Evolutionary conservation across 2,329 filamentous ascomycete genomes (phyloP), one percentile per base, ranked within the genome.

Genomic region (Pyrenophora tritici-repentis): DNA sequence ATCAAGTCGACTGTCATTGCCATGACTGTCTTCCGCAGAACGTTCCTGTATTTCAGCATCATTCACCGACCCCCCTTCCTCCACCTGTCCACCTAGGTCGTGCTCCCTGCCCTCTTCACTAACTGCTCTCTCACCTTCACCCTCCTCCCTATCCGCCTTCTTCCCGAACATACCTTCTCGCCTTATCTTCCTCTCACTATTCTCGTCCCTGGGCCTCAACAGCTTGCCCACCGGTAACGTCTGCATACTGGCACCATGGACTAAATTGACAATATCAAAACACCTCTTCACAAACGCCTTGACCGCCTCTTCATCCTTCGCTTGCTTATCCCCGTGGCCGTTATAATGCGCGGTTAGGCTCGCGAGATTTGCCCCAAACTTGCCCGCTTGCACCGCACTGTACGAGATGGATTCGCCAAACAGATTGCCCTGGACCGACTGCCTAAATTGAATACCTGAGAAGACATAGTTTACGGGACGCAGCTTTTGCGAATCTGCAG

Each of bases 371-470:
- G 62, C 57, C 8, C 60, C 65, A n/a, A 72, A 6, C 32, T 67
- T 68, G 16, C 69, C 67, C 6, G 59, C 63, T 35, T 71, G 67
- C n/a, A 55, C 38, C 2, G 62, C 64, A 34, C 40, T 64, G 50
- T 62, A 65, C 4, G 53, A 49, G 8, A 63, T 42, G 4, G 17
- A 13, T 18, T 47, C 50, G 6, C 50, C 53, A 4, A 58, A 35
- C 9, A 66, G 46, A 4, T 42, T 38, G 1, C 62, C 63, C 3
- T 24, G 43, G 17, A 67, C 53, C 16, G 50, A 56, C 41, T 74
- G 67, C 3, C 61, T 54, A 38, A 71, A 66, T 32, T 62, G 60
- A 3, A 72, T 58, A 14, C 65, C 65, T 1, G 63, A 61, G 47
- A 71, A 71, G 35, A 69, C 46, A 29, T 68, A 74, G 8, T 53